A percentile compares a stretch with the other conserved stretches of the same genome.
phyloP scores from a whole-genome alignment of 441 rosid genomes.

The Heliophila coronopifolia region DNA sequence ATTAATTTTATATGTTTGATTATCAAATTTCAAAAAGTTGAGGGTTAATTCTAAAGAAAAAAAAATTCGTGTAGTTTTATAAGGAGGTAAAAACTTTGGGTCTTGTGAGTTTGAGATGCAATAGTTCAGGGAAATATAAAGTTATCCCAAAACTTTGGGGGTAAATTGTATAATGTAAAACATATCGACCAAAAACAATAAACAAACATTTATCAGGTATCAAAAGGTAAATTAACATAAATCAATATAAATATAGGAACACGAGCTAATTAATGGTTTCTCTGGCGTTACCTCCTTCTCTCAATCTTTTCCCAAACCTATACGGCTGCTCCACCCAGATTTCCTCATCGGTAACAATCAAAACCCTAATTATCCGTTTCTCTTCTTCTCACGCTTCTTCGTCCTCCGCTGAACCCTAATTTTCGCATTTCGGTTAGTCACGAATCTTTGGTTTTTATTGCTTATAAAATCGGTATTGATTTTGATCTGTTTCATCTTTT shows the following conservation, averaged over 20 bases:
- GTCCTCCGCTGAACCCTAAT: slow-evolving; percentile 7
- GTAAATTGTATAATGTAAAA: neutral
- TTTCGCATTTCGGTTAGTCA: slow-evolving; percentile 5
- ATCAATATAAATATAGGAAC: slow-evolving; percentile 8
- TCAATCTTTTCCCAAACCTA: slow-evolving; percentile 18
- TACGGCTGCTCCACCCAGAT: slow-evolving; percentile 29
- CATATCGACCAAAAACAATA: neutral
- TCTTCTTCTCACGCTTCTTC: neutral
- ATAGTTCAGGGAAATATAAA: too few species aligned
- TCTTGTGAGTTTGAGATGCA: too few species aligned
- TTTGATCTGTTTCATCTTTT: neutral
- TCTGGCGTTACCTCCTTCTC: slow-evolving; percentile 17
- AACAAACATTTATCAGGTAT: neutral
- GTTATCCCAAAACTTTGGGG: neutral
- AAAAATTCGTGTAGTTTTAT: too few species aligned
- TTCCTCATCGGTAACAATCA: slow-evolving; percentile 17
- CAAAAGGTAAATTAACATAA: slow-evolving; percentile 2
- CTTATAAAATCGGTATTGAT: too few species aligned
- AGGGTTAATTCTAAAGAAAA: too few species aligned
- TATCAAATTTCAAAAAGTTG: too few species aligned
- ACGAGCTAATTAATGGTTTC: slow-evolving; percentile 14
- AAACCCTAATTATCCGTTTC: slow-evolving; percentile 1
- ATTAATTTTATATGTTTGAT: too few species aligned
- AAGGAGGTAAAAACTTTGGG: too few species aligned
- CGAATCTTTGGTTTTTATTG: slow-evolving; percentile 3